A percentile compares a stretch with the other conserved stretches of the same genome.
These are phyloP conservation scores for Strobilomyces dryophilus DNA, from an alignment of 768 basidiomycete genomes.

Conservation along the genomic window DNA sequence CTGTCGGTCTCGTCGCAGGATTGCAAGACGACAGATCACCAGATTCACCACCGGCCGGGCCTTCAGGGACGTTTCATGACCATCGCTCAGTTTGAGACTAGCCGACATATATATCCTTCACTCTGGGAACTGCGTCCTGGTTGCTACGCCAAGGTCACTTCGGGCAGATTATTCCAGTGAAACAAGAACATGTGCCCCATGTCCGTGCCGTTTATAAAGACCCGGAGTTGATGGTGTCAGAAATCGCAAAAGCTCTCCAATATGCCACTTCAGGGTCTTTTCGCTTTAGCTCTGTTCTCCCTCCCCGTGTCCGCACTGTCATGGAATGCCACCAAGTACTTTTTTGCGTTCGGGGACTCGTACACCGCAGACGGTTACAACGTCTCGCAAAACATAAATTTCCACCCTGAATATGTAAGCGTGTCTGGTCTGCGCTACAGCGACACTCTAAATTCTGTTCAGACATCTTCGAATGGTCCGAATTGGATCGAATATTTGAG, in stretches of 20 bases:
- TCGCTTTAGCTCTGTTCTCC: slow-evolving; percentile 7
- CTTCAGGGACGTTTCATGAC: no score
- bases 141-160: no score
- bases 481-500: slow-evolving; percentile 59
- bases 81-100: no score
- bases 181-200: no score
- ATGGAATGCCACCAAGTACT: slow-evolving; percentile 51
- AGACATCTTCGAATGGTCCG: slow-evolving; percentile 60
- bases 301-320: slow-evolving; percentile 26
- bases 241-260: neutral
- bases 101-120: no score
- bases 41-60: no score
- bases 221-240: neutral
- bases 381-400: slow-evolving; percentile 51
- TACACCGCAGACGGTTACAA: slow-evolving; percentile 60
- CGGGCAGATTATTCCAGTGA: no score
- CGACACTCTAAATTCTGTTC: neutral
- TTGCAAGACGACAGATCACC: no score
- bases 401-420: slow-evolving; percentile 50
- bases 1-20: no score
- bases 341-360: slow-evolving; percentile 63
- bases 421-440: neutral
- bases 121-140: no score
- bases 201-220: slow-evolving; percentile 8
- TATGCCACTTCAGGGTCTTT: slow-evolving; percentile 11